A percentile compares a stretch with the other conserved stretches of the same genome.
phyloP scores from a whole-genome alignment of 495 filamentous ascomycete genomes.

The Xylaria sp. region DNA sequence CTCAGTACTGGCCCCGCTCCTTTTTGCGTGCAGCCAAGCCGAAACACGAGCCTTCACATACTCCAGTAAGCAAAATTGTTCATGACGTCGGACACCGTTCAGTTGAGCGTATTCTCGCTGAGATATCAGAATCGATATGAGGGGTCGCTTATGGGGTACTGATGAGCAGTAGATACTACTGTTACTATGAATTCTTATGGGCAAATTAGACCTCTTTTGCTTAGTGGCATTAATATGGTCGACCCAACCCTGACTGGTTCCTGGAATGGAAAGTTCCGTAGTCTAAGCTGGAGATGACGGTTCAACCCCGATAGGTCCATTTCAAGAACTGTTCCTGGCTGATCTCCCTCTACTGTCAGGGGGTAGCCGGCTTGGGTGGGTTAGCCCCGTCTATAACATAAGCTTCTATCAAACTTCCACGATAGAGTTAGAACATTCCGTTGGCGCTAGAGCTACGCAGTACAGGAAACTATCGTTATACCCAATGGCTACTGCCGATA shows the following conservation, averaged over 20 bases:
- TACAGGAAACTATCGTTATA: neutral
- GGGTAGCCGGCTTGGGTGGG: neutral
- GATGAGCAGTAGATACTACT: neutral
- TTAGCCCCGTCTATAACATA: slow-evolving; percentile 17
- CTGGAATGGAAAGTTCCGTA: slow-evolving; percentile 22
- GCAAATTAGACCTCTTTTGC: slow-evolving; percentile 7
- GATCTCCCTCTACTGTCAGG: slow-evolving; percentile 12
- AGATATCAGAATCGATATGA: neutral
- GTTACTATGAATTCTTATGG: neutral
- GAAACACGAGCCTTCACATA: slow-evolving; percentile 14
- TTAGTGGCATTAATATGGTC: neutral
- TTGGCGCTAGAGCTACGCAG: neutral
- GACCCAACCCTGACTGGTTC: neutral
- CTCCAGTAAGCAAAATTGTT: neutral
- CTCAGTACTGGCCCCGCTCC: slow-evolving; percentile 3
- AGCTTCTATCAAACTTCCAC: slow-evolving; percentile 11
- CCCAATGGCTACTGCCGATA: neutral
- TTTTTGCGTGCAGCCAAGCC: slow-evolving; percentile 8
- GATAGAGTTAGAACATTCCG: neutral
- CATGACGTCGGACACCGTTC: slow-evolving; percentile 8
- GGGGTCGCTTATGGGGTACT: neutral
- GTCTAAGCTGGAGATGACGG: neutral
- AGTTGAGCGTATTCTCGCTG: neutral
- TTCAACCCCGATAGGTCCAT: slow-evolving; percentile 25
- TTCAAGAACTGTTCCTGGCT: slow-evolving; percentile 13